Evolutionary conservation across 768 basidiomycete genomes (phyloP).

Genomic region (Kwoniella dendrophila): DNA sequence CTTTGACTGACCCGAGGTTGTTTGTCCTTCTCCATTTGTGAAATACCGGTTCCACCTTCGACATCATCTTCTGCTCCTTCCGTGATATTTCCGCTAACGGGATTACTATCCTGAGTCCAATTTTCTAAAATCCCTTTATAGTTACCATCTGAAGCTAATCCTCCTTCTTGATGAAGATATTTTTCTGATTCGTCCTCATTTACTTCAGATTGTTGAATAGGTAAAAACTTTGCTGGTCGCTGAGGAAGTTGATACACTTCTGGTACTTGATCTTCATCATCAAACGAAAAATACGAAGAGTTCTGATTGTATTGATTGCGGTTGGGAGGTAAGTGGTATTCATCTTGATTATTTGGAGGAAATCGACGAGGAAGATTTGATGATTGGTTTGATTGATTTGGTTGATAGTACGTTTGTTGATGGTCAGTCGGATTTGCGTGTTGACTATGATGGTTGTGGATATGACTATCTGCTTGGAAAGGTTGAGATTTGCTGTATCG

Average conservation of each 20-base stretch:
- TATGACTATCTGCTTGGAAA: too few species aligned
- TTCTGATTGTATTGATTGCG: too few species aligned
- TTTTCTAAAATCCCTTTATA: not conserved
- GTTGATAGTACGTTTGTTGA: not conserved
- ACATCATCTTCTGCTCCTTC: not conserved
- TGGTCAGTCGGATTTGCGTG: not conserved
- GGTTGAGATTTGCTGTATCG: too few species aligned
- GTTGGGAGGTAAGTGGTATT: too few species aligned
- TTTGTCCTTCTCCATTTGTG: too few species aligned
- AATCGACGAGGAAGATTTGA: not conserved
- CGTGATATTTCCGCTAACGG: not conserved
- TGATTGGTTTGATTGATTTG: not conserved
- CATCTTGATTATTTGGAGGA: too few species aligned
- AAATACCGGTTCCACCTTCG: not conserved
- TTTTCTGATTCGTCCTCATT: not conserved
- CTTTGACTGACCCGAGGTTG: too few species aligned
- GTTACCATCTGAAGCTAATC: not conserved
- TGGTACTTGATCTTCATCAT: not conserved
- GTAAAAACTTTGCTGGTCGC: not conserved
- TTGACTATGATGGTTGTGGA: not conserved
- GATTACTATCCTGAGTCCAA: not conserved
- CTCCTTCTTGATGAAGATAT: not conserved
- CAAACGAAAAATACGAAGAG: not conserved
- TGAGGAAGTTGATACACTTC: not conserved
- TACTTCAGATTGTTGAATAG: not conserved